Evolutionary conservation across 1,284 basidiomycete genomes (phyloP).

Genomic region (Tetrapyrgos nigripes): DNA sequence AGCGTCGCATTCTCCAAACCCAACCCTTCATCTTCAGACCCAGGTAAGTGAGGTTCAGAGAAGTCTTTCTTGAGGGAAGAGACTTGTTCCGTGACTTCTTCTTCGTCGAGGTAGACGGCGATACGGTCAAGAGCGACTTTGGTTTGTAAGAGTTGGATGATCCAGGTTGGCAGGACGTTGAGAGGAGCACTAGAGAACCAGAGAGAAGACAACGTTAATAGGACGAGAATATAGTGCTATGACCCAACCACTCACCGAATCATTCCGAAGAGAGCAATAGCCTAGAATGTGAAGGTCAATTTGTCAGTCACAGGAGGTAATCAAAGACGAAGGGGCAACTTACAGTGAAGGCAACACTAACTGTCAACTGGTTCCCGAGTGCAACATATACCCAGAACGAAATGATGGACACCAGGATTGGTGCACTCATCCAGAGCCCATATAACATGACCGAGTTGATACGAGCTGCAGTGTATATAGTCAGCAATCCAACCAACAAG

Average conservation of each 20-base stretch:
- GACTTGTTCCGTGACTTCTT: conserved; percentile 79
- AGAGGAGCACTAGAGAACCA: not conserved
- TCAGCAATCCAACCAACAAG: conserved; percentile 1
- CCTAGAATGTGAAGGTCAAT: conserved; percentile 38
- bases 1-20: conserved; percentile 12
- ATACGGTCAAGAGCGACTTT: conserved; percentile 84
- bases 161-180: conserved; percentile 17
- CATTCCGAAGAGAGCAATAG: conserved; percentile 77
- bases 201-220: not conserved
- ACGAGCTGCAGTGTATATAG: conserved; percentile 48
- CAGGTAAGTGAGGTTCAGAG: conserved; percentile 25
- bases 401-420: conserved; percentile 72
- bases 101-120: conserved; percentile 81
- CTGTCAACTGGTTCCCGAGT: conserved; percentile 68
- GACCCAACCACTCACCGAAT: conserved; percentile 55
- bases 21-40: not conserved
- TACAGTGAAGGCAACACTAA: conserved; percentile 76
- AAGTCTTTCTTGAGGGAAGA: conserved; percentile 61
- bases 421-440: conserved; percentile 68
- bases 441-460: conserved; percentile 71
- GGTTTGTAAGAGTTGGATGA: conserved; percentile 48
- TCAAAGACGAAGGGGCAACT: conserved; percentile 29
- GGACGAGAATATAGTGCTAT: not conserved
- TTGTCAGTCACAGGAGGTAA: conserved; percentile 8
- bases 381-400: conserved; percentile 71